Conservation (phyloP, 2,329 filamentous ascomycete genomes). For the Trichoderma koningii region DNA sequence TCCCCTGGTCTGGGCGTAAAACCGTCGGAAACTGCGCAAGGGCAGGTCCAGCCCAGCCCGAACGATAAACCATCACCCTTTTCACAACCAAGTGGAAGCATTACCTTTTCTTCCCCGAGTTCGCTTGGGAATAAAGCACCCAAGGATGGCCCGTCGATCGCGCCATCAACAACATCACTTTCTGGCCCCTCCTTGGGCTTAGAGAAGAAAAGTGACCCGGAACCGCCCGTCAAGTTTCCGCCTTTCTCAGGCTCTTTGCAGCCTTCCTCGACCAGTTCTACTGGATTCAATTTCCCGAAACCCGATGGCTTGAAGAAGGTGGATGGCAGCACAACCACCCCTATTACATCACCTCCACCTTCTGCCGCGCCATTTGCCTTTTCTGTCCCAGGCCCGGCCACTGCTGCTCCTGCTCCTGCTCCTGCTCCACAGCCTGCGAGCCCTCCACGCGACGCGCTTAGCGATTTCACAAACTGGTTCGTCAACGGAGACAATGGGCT, state of each 20-base stretch:
- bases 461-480: constrained; percentile 56
- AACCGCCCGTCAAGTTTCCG: not conserved
- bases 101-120: not conserved
- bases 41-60: not conserved
- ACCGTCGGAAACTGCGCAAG: not conserved
- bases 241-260: not conserved
- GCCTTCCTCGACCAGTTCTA: not conserved
- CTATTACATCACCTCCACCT: constrained; percentile 19
- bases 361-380: not conserved
- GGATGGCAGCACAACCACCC: constrained; percentile 23
- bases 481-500: constrained; percentile 57
- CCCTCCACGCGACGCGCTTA: constrained; percentile 47
- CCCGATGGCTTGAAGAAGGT: not conserved
- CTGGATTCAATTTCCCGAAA: not conserved
- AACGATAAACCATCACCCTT: not conserved
- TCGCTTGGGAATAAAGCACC: not conserved
- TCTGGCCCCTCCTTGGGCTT: not conserved
- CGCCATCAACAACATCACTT: not conserved
- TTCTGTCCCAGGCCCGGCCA: constrained; percentile 8
- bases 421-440: constrained; percentile 28
- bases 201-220: not conserved
- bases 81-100: not conserved
- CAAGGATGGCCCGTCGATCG: not conserved
- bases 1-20: not conserved
- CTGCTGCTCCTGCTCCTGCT: constrained; percentile 20